Percentiles rank a stretch among this genome's conserved stretches.
Conservation (phyloP, 139 green algal species). For the Coccomyxa sp. region DNA sequence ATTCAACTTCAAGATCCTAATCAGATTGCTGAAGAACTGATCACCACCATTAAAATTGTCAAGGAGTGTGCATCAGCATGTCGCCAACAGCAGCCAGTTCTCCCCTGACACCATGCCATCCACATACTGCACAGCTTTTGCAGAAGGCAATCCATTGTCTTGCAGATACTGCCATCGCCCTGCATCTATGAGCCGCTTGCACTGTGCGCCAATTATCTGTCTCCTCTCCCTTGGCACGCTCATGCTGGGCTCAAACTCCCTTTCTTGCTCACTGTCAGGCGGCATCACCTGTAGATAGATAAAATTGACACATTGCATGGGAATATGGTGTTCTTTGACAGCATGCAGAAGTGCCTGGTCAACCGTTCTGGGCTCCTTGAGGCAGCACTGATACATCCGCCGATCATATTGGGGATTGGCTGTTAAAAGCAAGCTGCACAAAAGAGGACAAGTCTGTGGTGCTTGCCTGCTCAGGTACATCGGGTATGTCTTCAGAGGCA, state of each 20-base stretch:
- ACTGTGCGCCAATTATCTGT: slow-evolving; percentile 48
- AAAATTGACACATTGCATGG: background rate
- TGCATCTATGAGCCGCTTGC: slow-evolving; percentile 68
- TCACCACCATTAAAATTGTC: too few relatives aligned
- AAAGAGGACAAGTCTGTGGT: background rate
- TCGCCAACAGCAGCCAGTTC: slow-evolving; percentile 51
- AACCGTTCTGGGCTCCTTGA: too few relatives aligned
- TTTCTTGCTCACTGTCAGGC: background rate
- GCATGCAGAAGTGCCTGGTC: background rate
- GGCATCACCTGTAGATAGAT: too few relatives aligned
- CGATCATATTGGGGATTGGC: background rate
- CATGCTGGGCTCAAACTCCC: background rate
- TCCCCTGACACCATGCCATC: slow-evolving; percentile 41
- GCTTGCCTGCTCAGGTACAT: background rate
- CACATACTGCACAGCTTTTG: slow-evolving; percentile 39
- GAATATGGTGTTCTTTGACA: background rate
- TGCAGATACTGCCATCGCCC: slow-evolving; percentile 54
- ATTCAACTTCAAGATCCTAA: too few relatives aligned
- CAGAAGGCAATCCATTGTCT: slow-evolving; percentile 18
- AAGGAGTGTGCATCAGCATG: too few relatives aligned
- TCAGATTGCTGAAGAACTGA: too few relatives aligned
- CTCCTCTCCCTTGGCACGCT: slow-evolving; percentile 20
- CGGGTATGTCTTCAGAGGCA: background rate
- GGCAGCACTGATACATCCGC: background rate
- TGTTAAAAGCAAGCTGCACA: background rate